Base-by-base conservation (phyloP, 1,284 basidiomycete species). In the Rhizoctonia solani region DNA sequence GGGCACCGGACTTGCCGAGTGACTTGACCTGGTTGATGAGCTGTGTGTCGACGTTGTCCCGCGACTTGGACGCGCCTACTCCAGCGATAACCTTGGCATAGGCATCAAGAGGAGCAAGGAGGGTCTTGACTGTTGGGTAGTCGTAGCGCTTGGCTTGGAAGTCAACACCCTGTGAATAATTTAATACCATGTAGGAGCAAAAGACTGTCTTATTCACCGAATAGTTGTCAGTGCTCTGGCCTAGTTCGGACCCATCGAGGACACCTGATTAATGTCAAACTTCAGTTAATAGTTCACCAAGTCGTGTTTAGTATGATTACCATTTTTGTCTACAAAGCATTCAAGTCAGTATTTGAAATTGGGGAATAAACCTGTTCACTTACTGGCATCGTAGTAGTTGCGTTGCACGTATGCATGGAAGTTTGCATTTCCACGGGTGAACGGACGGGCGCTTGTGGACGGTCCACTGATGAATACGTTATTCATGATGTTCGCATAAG, bases 361-460 rank as follows among this genome's bases (percentile, higher is more conserved):
- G 21, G 50, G 50, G 13, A 19, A 23, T 47, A 9, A 9, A 46
- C 6, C 8, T 19, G 46, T 41, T 21, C 5, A 61, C 58, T 50
- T 25, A 61, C 58, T 74, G 9, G 77, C 72, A 63, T 78, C 77
- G 61, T 77, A 77, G 66, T 77, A 77, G 55, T 77, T 78, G 63
- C 47, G 63, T 16, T 67, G 34, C 3, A 69, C 69, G 37, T 52
- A 71, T 13, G 77, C 74, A 55, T 77, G 76, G 73, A 78, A 78
- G 69, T 78, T 78, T 3, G 74, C 73, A 72, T 78, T 78, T 71
- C 77, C 77, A 67, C 77, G 76, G 3, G 77, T 78, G 58, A 78
- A 69, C 3, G 69, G 68, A 3, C 25, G 9, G 3, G 39, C 34
- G 30, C 52, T 41, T n/a, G 69, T 78, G 3, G 74, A 74, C 3